Evolutionary conservation across 768 basidiomycete genomes (phyloP), one percentile per base, ranked within the genome.

Genomic region (Auricularia sp.): DNA sequence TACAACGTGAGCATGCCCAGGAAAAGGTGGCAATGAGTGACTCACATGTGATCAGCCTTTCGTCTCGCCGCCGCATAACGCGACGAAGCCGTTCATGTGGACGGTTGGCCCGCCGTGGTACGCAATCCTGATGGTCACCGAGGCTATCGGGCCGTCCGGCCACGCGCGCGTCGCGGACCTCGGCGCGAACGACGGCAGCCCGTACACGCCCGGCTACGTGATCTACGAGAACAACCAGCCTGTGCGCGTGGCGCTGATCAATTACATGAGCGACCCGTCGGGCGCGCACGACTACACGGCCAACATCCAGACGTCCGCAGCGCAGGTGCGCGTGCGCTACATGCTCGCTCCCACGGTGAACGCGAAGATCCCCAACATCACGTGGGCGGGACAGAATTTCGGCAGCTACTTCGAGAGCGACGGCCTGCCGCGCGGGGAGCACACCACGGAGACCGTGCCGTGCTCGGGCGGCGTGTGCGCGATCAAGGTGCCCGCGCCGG

Each of bases 91-190:
- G 56, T 59, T 59, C 56, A 59, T 59, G 73, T 92, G 90, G 89
- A 88, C 88, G 1, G 79, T 89, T 44, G 89, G 89, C 3, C 81
- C 87, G 0, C 75, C 88, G 58, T 91, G 88, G 76, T 93, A 92
- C 74, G 81, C 90, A 1, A 80, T 86, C 1, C 75, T 94, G 33
- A 80, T 87, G 67, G 77, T 88, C 45, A 82, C 90, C 0, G 91
- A 93, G 73, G 79, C 81, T 2, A 78, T 92, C 37, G 90, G 89
- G 18, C 77, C 80, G 56, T 81, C 82, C 47, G 85, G 86, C 73
- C 76, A 73, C 2, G 83, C 87, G 1, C 88, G 83, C 66, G 79
- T 93, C 36, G 74, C 89, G 42, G 91, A 93, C 73, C 78, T 90
- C 42, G 72, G 73, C n/a, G 78, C 80, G 61, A 84, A 82, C 68